Evolutionary conservation across 164 flowering plant genomes (phyloP).

Genomic region (Stephania yunnanensis): DNA sequence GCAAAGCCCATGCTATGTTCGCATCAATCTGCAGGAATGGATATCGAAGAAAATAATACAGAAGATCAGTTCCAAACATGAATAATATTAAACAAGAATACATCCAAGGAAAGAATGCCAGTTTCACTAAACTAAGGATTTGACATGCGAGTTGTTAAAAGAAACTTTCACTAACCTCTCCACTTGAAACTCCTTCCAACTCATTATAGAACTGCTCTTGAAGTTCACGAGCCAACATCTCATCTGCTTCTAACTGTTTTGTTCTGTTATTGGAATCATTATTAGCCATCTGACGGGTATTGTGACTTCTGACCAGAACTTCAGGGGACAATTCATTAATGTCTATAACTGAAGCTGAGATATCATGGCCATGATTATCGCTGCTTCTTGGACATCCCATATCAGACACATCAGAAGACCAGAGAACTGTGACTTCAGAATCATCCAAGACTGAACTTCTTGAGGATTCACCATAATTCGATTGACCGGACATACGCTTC

Average conservation of each 20-base stretch:
- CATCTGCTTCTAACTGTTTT: constrained; percentile 86
- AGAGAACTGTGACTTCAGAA: constrained; percentile 34
- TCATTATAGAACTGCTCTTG: constrained; percentile 86
- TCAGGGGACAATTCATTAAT: constrained; percentile 49
- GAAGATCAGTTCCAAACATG: background rate
- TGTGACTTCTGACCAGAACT: constrained; percentile 12
- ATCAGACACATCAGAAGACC: constrained; percentile 37
- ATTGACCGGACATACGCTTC: constrained; percentile 29
- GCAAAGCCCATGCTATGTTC: constrained; percentile 49
- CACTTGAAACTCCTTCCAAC: constrained; percentile 27
- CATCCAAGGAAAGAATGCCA: constrained; percentile 6
- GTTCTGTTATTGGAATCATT: constrained; percentile 42
- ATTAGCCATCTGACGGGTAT: constrained; percentile 13
- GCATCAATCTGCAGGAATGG: constrained; percentile 47
- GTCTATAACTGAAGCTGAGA: constrained; percentile 33
- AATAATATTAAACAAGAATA: no score
- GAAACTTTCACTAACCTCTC: constrained; percentile 36
- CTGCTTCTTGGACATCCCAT: constrained; percentile 27
- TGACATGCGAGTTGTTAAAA: background rate
- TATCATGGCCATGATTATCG: constrained; percentile 13
- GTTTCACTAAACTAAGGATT: background rate
- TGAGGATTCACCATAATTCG: constrained; percentile 34
- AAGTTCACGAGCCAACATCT: constrained; percentile 77
- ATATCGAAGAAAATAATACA: constrained; percentile 5
- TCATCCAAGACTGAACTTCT: constrained; percentile 29